Evolutionary conservation across 768 basidiomycete species (phyloP).

Genomic region (Mycena crocata): DNA sequence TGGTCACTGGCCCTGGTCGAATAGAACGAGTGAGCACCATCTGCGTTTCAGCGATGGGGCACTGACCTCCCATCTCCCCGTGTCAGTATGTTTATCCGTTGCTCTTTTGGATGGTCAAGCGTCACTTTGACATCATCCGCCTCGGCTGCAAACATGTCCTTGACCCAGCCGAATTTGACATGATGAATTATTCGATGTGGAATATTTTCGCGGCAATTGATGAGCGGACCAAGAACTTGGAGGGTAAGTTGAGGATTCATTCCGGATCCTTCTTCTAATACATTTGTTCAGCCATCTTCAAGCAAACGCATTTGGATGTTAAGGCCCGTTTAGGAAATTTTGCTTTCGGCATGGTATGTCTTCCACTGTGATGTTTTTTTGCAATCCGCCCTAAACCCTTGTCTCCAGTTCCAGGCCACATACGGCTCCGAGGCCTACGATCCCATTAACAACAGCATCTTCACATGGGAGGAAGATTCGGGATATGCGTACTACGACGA

Average conservation of each 20-base stretch:
- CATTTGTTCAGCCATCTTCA: conserved; percentile 32
- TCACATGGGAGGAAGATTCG: too few species aligned
- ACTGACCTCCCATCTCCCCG: background rate
- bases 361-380: too few species aligned
- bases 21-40: conserved; percentile 24
- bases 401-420: too few species aligned
- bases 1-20: background rate
- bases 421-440: too few species aligned
- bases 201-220: conserved; percentile 3
- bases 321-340: too few species aligned
- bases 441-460: too few species aligned
- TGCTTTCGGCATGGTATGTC: too few species aligned
- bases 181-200: background rate
- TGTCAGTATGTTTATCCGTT: conserved; percentile 22
- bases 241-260: too few species aligned
- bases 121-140: conserved; percentile 26
- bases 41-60: background rate
- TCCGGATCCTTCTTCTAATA: background rate
- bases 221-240: background rate
- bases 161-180: conserved; percentile 22
- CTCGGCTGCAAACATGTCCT: conserved; percentile 4
- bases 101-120: conserved; percentile 18
- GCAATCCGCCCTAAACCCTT: too few species aligned
- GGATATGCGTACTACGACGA: too few species aligned
- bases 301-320: conserved; percentile 30